phyloP scores from a whole-genome alignment of 1,139 yeast species.

The Barnettozyma hawaiiensis region DNA sequence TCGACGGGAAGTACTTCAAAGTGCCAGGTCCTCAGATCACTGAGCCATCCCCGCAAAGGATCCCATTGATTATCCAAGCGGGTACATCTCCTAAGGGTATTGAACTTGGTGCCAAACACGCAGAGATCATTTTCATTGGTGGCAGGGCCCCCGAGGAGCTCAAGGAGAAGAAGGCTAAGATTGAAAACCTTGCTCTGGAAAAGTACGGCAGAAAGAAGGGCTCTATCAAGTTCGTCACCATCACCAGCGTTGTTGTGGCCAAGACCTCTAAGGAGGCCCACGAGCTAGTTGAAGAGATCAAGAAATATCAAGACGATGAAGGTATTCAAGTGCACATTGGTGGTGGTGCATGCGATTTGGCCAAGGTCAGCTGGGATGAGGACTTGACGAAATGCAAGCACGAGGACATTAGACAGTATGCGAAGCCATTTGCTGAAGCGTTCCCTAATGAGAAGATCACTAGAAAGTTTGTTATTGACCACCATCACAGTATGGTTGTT shows the following conservation, averaged over 20 bases:
- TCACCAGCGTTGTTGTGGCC: constrained; percentile 30
- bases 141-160: constrained; percentile 30
- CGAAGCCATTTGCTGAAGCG: constrained; percentile 10
- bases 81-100: constrained; percentile 40
- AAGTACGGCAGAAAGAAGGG: constrained; percentile 31
- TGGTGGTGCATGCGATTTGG: constrained; percentile 28
- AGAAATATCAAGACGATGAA: constrained; percentile 33
- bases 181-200: constrained; percentile 29
- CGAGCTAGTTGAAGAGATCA: constrained; percentile 27
- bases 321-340: constrained; percentile 37
- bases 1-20: constrained; percentile 33
- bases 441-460: constrained; percentile 15
- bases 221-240: constrained; percentile 31
- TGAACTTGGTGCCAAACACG: constrained; percentile 41
- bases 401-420: constrained; percentile 26
- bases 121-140: constrained; percentile 38
- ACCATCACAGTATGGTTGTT: constrained; percentile 4
- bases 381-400: constrained; percentile 22
- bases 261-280: constrained; percentile 31
- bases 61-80: constrained; percentile 42
- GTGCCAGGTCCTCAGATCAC: constrained; percentile 39
- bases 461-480: constrained; percentile 7
- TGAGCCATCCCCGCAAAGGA: constrained; percentile 38
- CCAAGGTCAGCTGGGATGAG: constrained; percentile 27
- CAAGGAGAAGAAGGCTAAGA: constrained; percentile 28